These are phyloP conservation scores for Euptelea pleiosperma DNA, from an alignment of 164 flowering plant genomes.

Conservation along the genomic window DNA sequence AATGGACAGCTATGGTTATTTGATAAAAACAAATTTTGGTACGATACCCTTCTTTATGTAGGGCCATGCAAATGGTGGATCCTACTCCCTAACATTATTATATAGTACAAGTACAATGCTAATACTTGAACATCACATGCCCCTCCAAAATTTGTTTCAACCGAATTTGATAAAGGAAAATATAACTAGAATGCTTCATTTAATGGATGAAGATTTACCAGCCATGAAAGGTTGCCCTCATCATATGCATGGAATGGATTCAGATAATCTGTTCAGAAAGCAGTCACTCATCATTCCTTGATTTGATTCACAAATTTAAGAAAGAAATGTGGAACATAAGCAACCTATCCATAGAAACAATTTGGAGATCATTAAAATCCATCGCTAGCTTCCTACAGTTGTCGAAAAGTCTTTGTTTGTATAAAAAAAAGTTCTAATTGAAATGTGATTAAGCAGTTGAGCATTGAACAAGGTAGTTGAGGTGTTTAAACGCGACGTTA, in stretches of 20 bases:
- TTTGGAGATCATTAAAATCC: background rate
- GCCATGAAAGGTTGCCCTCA: constrained; percentile 83
- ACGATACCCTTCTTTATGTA: too few species aligned
- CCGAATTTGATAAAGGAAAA: background rate
- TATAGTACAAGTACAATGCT: too few species aligned
- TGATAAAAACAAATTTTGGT: too few species aligned
- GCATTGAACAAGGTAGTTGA: background rate
- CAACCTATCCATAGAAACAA: background rate
- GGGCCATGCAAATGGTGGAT: too few species aligned
- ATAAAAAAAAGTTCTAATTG: background rate
- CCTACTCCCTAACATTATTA: too few species aligned
- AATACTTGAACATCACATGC: too few species aligned
- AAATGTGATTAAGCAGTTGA: background rate
- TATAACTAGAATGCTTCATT: background rate
- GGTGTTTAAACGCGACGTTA: background rate
- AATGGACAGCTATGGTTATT: too few species aligned
- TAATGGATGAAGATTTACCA: constrained; percentile 31
- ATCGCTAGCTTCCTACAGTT: background rate
- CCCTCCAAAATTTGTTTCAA: too few species aligned
- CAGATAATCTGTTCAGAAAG: constrained; percentile 51
- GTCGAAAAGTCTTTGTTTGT: background rate
- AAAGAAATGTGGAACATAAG: background rate
- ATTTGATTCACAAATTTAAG: constrained; percentile 2
- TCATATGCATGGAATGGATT: constrained; percentile 84
- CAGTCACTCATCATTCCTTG: constrained; percentile 1